These are phyloP conservation scores for Grosmannia huntii DNA, from an alignment of 2,329 filamentous ascomycete genomes.

Conservation along the genomic window DNA sequence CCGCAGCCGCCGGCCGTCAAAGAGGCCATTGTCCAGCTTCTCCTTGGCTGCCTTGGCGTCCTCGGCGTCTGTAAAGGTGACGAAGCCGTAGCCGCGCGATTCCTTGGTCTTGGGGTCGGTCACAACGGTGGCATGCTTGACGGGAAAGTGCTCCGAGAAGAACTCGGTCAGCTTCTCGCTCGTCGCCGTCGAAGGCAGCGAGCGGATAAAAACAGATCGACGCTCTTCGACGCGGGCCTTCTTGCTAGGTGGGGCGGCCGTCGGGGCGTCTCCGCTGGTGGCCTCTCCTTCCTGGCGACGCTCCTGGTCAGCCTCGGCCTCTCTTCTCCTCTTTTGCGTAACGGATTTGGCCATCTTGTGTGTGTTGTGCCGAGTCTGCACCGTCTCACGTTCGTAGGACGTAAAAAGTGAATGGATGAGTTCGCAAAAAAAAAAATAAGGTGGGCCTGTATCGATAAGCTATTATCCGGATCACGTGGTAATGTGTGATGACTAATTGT, in stretches of 20 bases:
- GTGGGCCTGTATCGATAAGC: slow-evolving; percentile 8
- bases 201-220: slow-evolving; percentile 80
- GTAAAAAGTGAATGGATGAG: neutral
- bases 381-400: neutral
- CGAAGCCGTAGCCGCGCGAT: slow-evolving; percentile 89
- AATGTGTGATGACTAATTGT: neutral
- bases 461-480: slow-evolving; percentile 5
- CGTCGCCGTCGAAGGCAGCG: slow-evolving; percentile 65
- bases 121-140: slow-evolving; percentile 94
- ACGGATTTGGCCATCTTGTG: slow-evolving; percentile 16
- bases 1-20: slow-evolving; percentile 70
- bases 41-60: slow-evolving; percentile 73
- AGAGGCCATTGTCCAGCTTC: slow-evolving; percentile 64
- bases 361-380: neutral
- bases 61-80: slow-evolving; percentile 88
- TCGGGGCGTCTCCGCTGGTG: neutral
- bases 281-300: slow-evolving; percentile 11
- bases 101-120: slow-evolving; percentile 72
- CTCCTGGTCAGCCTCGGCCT: slow-evolving; percentile 20
- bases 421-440: slow-evolving; percentile 4
- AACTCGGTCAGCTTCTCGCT: slow-evolving; percentile 72
- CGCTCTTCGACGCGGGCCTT: slow-evolving; percentile 46
- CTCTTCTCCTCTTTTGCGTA: slow-evolving; percentile 22
- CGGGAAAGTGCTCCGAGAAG: slow-evolving; percentile 87
- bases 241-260: slow-evolving; percentile 28